Base-by-base conservation (phyloP, 768 basidiomycete species). In the Pleurotus giganteus region DNA sequence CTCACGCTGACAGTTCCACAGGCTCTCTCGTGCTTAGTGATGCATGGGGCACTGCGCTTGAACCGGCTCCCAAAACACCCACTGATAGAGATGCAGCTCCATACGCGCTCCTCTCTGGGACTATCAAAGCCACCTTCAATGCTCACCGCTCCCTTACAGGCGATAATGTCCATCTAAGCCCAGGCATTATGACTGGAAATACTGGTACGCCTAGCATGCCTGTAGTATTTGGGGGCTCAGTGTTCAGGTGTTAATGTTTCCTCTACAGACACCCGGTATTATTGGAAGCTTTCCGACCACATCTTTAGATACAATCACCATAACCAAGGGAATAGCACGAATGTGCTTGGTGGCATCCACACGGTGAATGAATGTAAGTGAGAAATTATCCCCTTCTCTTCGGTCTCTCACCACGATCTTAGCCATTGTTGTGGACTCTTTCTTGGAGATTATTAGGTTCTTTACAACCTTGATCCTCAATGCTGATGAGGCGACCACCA, bases 241-340 rank as follows among this genome's bases (percentile, higher is more conserved):
- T 13, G 19, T 41, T 19, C n/a, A 7, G 1, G 23, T 47, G 13
- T 36, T 42, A 41, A 51, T 37, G n/a, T 24, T 28, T 74, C 15
- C 69, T 68, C 1, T 58, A 55, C 49, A 86, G 88, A 84, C 59
- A 84, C 82, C 2, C 72, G 76, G 13, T 76, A 74, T 63, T 84
- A 83, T 62, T 84, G 84, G 83, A 68, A 77, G 29, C 68, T 85
- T 31, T 77, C 80, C 4, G 63, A 68, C 32, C 76, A 82, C 60
- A 89, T 91, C 57, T 89, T 88, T 78, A 82, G 89, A 17, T 91
- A 89, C 63, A 73, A 64, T 54, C 80, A 81, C 55, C 66, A 66
- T 11, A 76, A 75, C 55, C 66, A 64, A 17, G 73, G 67, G 6
- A 68, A 69, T 36, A 62, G 61, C 26, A 63, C 65, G 0, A 68